Conservation (phyloP, 2,329 filamentous ascomycete genomes). For the Cladosporium austrohemisphaericum region DNA sequence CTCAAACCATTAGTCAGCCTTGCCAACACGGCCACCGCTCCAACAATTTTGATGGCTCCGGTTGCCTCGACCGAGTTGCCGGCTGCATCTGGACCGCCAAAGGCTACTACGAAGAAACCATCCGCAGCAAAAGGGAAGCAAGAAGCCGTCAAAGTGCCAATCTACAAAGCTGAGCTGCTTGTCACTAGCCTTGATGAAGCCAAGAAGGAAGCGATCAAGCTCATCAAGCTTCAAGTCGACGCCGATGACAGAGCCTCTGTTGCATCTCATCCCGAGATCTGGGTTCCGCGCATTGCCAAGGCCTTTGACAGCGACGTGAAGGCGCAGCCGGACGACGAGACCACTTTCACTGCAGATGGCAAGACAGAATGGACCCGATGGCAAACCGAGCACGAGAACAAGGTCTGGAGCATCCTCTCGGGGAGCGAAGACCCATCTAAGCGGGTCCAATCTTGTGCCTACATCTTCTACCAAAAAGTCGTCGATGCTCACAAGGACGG, state of each 20-base stretch:
- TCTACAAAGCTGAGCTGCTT: neutral
- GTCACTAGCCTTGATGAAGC: neutral
- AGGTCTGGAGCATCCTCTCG: neutral
- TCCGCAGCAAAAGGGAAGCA: neutral
- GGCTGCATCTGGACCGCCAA: no score
- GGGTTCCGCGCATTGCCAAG: neutral
- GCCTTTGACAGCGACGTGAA: neutral
- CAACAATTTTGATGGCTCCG: no score
- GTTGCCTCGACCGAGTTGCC: neutral
- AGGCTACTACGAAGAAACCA: no score
- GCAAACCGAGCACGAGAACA: constrained; percentile 3
- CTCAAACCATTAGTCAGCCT: no score
- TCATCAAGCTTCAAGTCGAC: neutral
- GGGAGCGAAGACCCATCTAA: neutral
- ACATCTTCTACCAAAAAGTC: neutral
- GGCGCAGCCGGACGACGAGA: neutral
- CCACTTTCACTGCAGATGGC: neutral
- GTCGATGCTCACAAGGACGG: neutral
- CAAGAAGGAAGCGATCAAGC: neutral
- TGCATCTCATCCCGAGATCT: neutral
- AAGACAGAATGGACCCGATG: neutral
- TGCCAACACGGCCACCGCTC: no score
- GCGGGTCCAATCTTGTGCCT: neutral
- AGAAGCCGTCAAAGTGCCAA: neutral
- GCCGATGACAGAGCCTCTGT: neutral